Evolutionary conservation across 306 rosid genomes (phyloP), one percentile per base, ranked within the genome.

Genomic region (Prosopis cineraria): DNA sequence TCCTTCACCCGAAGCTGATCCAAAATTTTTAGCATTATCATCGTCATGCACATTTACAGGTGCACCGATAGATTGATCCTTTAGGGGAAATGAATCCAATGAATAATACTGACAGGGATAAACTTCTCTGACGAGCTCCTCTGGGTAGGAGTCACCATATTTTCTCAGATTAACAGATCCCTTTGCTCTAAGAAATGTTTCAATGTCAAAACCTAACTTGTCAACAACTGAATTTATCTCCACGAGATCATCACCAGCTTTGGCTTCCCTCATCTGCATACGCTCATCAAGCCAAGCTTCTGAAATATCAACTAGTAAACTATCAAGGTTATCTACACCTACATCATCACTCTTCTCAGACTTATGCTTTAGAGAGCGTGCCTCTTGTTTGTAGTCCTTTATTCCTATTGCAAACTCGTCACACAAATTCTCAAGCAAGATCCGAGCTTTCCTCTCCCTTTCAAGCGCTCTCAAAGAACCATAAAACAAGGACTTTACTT

Each of bases 201-300:
- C 90, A 36, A 89, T 86, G 69, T 89, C 97, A 66, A 78, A 77
- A 1, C 88, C 81, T 80, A 88, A 78, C 82, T 83, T 91, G 58
- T 89, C 92, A 24, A 91, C 85, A 62, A 86, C 74, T 55, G 88
- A 83, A 71, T 55, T 81, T 64, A 73, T 73, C 41, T 77, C 85
- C 13, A 70, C 53, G 69, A 80, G 77, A 79, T 76, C 75, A 19
- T 53, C 75, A 6, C 56, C 78, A 50, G 78, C 68, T 81, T 84
- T 82, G 4, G 70, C 66, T 45, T 73, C 64, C 87, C 82, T 89
- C 90, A 82, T 85, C 72, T 85, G 90, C 84, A 52, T 79, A 48
- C 90, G 87, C 82, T 91, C 96, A 55, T 89, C 89, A 79, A 91
- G 89, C 96, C 93, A 91, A 37, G 91, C 90, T 84, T 91, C 96